These are phyloP conservation scores for Penicillium sp. DNA, from an alignment of 2,329 filamentous ascomycete species.

Conservation along the genomic window DNA sequence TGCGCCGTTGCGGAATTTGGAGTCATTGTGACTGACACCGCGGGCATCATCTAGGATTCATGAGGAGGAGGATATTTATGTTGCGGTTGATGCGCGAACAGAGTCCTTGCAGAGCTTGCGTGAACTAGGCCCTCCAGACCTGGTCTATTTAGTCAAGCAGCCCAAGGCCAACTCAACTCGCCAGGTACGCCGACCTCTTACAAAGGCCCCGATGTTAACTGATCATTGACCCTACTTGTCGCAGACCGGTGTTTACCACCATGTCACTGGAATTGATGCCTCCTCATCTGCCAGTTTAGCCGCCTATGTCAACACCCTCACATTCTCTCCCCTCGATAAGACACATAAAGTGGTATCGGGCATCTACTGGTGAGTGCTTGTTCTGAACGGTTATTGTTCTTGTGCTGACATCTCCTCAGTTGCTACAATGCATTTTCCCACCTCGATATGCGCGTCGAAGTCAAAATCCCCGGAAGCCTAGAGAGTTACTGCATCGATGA, in stretches of 20 bases:
- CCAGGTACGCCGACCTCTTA: constrained; percentile 45
- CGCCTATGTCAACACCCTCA: constrained; percentile 97
- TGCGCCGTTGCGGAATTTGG: constrained; percentile 6
- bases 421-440: constrained; percentile 99
- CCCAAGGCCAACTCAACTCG: constrained; percentile 56
- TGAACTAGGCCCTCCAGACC: constrained; percentile 90
- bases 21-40: constrained; percentile 20
- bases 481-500: constrained; percentile 98
- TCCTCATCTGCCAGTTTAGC: constrained; percentile 95
- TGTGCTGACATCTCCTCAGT: constrained; percentile 39
- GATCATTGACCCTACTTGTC: constrained; percentile 10
- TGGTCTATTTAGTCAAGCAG: constrained; percentile 89
- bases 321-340: constrained; percentile 80
- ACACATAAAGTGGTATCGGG: constrained; percentile 88
- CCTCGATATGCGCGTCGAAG: constrained; percentile 96
- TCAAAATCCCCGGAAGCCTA: constrained; percentile 92
- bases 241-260: constrained; percentile 90
- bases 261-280: constrained; percentile 94
- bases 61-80: constrained; percentile 79
- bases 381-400: neutral
- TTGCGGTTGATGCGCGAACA: constrained; percentile 87
- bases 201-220: neutral
- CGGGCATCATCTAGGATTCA: constrained; percentile 64
- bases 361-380: constrained; percentile 71
- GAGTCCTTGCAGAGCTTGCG: constrained; percentile 80